Evolutionary conservation across 805 yeast genomes (phyloP).

Genomic region (Huiozyma naganishii): DNA sequence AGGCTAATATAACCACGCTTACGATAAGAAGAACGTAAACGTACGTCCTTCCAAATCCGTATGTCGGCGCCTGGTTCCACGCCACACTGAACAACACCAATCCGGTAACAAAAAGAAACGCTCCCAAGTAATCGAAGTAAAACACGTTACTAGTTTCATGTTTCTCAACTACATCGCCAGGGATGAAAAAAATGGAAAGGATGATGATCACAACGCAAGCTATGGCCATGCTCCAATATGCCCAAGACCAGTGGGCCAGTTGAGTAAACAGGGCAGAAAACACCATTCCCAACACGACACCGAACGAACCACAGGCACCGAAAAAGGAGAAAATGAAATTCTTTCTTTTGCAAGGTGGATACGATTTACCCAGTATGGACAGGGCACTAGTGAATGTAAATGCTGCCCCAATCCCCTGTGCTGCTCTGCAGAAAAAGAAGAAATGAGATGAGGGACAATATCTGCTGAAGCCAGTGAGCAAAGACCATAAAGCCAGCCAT

Average conservation of each 20-base stretch:
- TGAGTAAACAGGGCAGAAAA: constrained; percentile 38
- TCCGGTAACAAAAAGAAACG: constrained; percentile 41
- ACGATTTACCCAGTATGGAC: constrained; percentile 37
- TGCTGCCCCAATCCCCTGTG: constrained; percentile 59
- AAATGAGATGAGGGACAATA: constrained; percentile 14
- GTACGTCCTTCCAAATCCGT: constrained; percentile 47
- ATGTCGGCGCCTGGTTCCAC: constrained; percentile 59
- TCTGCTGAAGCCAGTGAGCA: constrained; percentile 45
- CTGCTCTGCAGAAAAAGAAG: constrained; percentile 36
- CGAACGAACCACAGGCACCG: constrained; percentile 55
- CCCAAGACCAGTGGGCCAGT: constrained; percentile 51
- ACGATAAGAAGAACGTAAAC: constrained; percentile 41
- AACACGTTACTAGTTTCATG: background rate
- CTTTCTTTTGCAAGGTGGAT: constrained; percentile 29
- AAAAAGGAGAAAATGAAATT: constrained; percentile 45
- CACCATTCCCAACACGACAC: constrained; percentile 45
- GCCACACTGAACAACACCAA: constrained; percentile 47
- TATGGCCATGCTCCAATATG: constrained; percentile 39
- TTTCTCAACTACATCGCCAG: background rate
- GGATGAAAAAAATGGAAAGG: constrained; percentile 28
- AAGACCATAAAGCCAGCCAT: constrained; percentile 49
- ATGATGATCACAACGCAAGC: constrained; percentile 27
- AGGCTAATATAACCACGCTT: constrained; percentile 32
- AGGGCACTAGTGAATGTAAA: constrained; percentile 46
- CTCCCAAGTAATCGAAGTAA: constrained; percentile 33